A percentile compares a stretch with the other conserved stretches of the same genome.
Conservation (phyloP, 1,284 basidiomycete species). For the Anthracocystis setariae region DNA sequence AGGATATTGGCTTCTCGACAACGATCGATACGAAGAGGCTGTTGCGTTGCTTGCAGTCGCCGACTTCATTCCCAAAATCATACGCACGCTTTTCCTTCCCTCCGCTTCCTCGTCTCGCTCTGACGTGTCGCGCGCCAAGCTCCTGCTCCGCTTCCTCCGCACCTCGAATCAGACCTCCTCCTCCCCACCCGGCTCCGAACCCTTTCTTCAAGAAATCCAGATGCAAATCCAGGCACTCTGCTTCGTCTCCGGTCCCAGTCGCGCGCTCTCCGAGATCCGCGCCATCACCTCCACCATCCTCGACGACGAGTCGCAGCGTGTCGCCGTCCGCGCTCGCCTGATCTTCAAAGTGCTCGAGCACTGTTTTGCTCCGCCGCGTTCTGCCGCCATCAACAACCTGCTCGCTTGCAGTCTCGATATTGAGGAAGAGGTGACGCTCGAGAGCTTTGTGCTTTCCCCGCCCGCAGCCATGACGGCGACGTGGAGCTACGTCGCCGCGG, state of each 20-base stretch:
- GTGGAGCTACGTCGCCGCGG: conserved; percentile 50
- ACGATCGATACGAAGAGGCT: conserved; percentile 43
- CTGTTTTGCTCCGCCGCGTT: conserved; percentile 54
- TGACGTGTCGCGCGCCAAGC: conserved; percentile 33
- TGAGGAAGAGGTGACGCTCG: conserved; percentile 41
- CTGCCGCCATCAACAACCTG: conserved; percentile 50
- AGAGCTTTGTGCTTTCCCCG: conserved; percentile 45
- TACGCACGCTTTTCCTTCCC: conserved; percentile 35
- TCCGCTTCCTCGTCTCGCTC: conserved; percentile 15
- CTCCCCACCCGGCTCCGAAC: conserved; percentile 29
- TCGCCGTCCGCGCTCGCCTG: conserved; percentile 36
- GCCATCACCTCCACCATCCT: conserved; percentile 27
- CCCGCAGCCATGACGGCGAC: conserved; percentile 46
- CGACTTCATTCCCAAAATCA: conserved; percentile 50
- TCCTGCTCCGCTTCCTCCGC: conserved; percentile 46
- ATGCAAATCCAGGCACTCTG: conserved; percentile 44
- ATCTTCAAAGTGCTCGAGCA: conserved; percentile 46
- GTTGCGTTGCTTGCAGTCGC: conserved; percentile 37
- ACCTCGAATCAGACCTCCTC: conserved; percentile 38
- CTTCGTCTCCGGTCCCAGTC: conserved; percentile 38
- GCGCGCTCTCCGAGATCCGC: conserved; percentile 35
- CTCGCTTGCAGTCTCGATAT: conserved; percentile 44
- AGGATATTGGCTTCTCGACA: conserved; percentile 56
- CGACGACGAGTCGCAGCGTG: conserved; percentile 34
- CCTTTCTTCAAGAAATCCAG: conserved; percentile 37